A percentile compares a stretch with the other conserved stretches of the same genome.
phyloP scores from a whole-genome alignment of 1,284 basidiomycete genomes.

The Pascua guehoae region DNA sequence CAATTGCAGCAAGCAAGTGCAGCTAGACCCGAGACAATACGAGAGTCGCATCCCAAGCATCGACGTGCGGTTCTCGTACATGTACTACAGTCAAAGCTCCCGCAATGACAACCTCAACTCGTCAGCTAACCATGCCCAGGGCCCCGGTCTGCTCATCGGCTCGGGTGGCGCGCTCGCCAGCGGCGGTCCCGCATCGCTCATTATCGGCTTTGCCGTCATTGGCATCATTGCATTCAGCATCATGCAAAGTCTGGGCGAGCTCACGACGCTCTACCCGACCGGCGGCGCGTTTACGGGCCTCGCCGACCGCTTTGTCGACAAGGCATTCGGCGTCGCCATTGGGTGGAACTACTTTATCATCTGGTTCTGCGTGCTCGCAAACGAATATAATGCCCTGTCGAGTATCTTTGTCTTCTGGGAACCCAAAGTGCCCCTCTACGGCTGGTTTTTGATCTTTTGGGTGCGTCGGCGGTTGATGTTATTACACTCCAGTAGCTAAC shows the following conservation, averaged over 20 bases:
- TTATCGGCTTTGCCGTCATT: constrained; percentile 26
- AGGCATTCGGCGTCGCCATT: constrained; percentile 19
- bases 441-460: constrained; percentile 24
- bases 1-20: not conserved
- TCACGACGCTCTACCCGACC: constrained; percentile 23
- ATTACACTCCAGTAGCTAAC: not conserved
- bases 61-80: not conserved
- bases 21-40: too few species aligned
- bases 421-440: constrained; percentile 22
- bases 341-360: constrained; percentile 32
- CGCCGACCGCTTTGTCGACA: constrained; percentile 26
- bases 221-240: constrained; percentile 22
- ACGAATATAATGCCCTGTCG: constrained; percentile 29
- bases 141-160: constrained; percentile 22
- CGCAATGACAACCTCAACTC: not conserved
- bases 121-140: not conserved
- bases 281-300: constrained; percentile 24
- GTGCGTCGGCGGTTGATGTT: constrained; percentile 2
- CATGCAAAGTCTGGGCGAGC: constrained; percentile 29
- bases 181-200: constrained; percentile 22
- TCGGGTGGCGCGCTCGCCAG: constrained; percentile 20
- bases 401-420: constrained; percentile 19
- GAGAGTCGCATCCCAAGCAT: too few species aligned
- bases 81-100: not conserved
- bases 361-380: constrained; percentile 28